A percentile compares a stretch with the other conserved stretches of the same genome.
phyloP scores from a whole-genome alignment of 345 rosid species.

The Passiflora organensis region DNA sequence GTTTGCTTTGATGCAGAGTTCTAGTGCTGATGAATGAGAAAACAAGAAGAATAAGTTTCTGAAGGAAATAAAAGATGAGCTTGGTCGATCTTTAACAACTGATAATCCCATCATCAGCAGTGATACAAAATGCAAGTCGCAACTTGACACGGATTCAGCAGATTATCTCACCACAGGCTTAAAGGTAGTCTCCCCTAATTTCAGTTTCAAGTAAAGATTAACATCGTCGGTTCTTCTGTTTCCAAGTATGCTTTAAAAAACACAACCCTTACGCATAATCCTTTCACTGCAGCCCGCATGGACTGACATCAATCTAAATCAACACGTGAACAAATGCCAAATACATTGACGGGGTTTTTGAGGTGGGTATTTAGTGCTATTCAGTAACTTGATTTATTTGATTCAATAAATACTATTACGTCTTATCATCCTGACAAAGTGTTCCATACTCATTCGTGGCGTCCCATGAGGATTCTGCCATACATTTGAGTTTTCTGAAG shows the following conservation, averaged over 20 bases:
- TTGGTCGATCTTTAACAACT: constrained; percentile 7
- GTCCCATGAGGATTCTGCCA: constrained; percentile 12
- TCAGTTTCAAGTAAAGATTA: too few relatives aligned
- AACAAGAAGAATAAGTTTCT: constrained; percentile 22
- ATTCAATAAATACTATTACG: too few relatives aligned
- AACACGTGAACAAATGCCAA: constrained; percentile 17
- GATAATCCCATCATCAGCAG: constrained; percentile 6
- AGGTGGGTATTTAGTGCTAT: constrained; percentile 3
- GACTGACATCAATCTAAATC: constrained; percentile 17
- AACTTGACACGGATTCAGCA: constrained; percentile 11
- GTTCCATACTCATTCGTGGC: constrained; percentile 14
- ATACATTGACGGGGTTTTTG: constrained; percentile 6
- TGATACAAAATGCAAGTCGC: background rate
- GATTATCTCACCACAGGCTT: constrained; percentile 7
- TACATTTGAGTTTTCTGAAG: constrained; percentile 19
- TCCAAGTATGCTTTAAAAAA: too few relatives aligned
- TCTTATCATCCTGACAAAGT: constrained; percentile 7
- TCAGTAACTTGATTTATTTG: too few relatives aligned
- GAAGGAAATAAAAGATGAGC: constrained; percentile 15
- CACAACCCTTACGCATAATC: background rate
- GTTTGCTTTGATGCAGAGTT: constrained; percentile 10
- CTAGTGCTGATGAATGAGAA: constrained; percentile 25
- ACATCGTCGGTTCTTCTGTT: too few relatives aligned
- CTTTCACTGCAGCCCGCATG: constrained; percentile 15
- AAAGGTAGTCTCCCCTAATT: background rate